A percentile compares a stretch with the other conserved stretches of the same genome.
These are phyloP conservation scores for Graphium sp. DNA, from an alignment of 2,329 filamentous ascomycete species.

Conservation along the genomic window DNA sequence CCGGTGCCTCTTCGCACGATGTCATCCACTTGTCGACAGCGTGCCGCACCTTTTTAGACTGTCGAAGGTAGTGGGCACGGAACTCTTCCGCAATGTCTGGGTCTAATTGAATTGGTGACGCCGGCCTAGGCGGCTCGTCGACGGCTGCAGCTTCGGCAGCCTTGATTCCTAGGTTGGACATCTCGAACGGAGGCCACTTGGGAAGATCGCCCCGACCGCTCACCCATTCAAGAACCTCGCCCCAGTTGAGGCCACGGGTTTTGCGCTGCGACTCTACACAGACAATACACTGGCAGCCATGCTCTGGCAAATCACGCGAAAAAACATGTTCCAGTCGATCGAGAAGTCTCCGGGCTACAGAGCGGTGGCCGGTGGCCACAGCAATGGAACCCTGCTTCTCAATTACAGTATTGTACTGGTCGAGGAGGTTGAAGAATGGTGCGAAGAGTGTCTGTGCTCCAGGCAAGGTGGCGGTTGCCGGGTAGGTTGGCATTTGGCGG, in stretches of 20 bases:
- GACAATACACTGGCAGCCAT: slow-evolving; percentile 76
- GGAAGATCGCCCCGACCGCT: slow-evolving; percentile 78
- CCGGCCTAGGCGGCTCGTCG: slow-evolving; percentile 37
- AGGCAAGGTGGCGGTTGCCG: slow-evolving; percentile 45
- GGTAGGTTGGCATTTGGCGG: slow-evolving; percentile 34
- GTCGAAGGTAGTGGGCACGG: slow-evolving; percentile 77
- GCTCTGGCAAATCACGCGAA: slow-evolving; percentile 72
- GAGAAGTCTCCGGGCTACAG: slow-evolving; percentile 75
- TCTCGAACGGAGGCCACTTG: slow-evolving; percentile 73
- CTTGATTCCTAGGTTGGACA: slow-evolving; percentile 43
- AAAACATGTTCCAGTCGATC: slow-evolving; percentile 91
- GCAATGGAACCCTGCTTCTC: slow-evolving; percentile 75
- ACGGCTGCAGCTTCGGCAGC: slow-evolving; percentile 40
- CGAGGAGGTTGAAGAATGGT: slow-evolving; percentile 66
- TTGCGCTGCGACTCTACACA: slow-evolving; percentile 49
- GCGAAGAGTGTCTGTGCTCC: slow-evolving; percentile 64
- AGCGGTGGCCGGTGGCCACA: slow-evolving; percentile 87
- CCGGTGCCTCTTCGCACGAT: slow-evolving; percentile 57
- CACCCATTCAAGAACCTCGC: slow-evolving; percentile 84
- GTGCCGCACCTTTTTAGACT: slow-evolving; percentile 83
- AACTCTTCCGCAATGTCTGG: slow-evolving; percentile 91
- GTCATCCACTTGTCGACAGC: slow-evolving; percentile 83
- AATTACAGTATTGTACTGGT: slow-evolving; percentile 74
- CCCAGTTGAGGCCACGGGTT: slow-evolving; percentile 72
- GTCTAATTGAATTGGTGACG: slow-evolving; percentile 59